Conservation (phyloP, 1,139 yeast genomes). For the Yamadazyma buinensis region DNA sequence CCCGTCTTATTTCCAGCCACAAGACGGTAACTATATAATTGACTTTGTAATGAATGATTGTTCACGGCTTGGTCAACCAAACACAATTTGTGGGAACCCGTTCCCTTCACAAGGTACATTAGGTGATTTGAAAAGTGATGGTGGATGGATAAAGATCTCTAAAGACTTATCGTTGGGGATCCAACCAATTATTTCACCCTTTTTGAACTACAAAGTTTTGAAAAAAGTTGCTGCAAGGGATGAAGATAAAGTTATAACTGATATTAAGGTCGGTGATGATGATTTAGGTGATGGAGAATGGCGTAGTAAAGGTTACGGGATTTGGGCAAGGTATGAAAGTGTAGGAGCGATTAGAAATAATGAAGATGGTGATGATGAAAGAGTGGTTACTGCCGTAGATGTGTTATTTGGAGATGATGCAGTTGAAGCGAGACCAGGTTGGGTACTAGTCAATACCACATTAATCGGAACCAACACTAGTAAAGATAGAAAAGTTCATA, state of each 20-base stretch:
- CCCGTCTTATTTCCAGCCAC: neutral
- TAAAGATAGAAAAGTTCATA: slow-evolving; percentile 10
- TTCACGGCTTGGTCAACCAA: slow-evolving; percentile 20
- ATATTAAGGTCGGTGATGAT: slow-evolving; percentile 29
- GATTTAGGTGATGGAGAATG: slow-evolving; percentile 37
- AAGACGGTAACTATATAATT: neutral
- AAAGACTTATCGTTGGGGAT: slow-evolving; percentile 37
- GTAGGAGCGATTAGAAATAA: too few species aligned
- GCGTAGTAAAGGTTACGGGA: slow-evolving; percentile 29
- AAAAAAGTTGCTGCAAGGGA: slow-evolving; percentile 20
- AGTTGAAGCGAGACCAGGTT: slow-evolving; percentile 66
- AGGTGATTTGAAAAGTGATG: slow-evolving; percentile 26
- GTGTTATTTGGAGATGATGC: slow-evolving; percentile 70
- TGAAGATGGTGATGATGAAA: slow-evolving; percentile 32
- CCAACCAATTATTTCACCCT: slow-evolving; percentile 29
- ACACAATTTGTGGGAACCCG: slow-evolving; percentile 33
- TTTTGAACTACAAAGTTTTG: slow-evolving; percentile 30
- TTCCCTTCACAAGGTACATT: slow-evolving; percentile 21
- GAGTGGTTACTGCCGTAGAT: slow-evolving; percentile 47
- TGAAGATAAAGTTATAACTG: slow-evolving; percentile 3
- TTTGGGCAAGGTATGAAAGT: slow-evolving; percentile 29
- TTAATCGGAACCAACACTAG: slow-evolving; percentile 11
- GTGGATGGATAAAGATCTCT: slow-evolving; percentile 34
- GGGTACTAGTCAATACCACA: slow-evolving; percentile 44
- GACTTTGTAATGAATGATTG: neutral